Evolutionary conservation across 1,139 yeast species (phyloP), one percentile per base, ranked within the genome.

Genomic region (Eremothecium cymbalariae): DNA sequence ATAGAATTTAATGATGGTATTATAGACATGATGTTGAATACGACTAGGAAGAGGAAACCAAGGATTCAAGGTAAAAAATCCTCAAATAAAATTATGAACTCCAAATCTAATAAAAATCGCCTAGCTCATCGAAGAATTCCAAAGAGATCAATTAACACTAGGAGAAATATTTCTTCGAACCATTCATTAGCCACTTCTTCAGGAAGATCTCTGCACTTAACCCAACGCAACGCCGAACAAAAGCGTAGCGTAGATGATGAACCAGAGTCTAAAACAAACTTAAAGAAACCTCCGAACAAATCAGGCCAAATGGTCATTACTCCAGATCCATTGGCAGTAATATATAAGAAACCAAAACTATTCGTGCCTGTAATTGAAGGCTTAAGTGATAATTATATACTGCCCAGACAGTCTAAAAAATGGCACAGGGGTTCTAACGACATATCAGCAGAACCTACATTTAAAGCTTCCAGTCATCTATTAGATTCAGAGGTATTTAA

Each of bases 341-440:
- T 37, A 7, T 33, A 19, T n/a, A 34, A 48, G 25, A 39, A 40
- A 27, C 41, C 35, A 12, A 36, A 41, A 14, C 39, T 41, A 3
- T 53, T 50, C 31, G 40, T 44, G 2, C 51, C 57, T 4, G 49
- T 51, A n/a, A 39, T 54, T 5, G 58, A 54, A 31, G 48, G 47
- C 2, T 29, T 41, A 4, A 36, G 50, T 11, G 30, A 38, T 21
- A 36, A 30, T n/a, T 46, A 42, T 33, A 37, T 38, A 6, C 11
- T 35, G 3, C 17, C 36, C 6, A 32, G 28, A 13, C 18, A 28
- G 20, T n/a, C n/a, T n/a, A 33, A 31, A 12, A 31, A 14, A n/a
- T 9, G 8, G 11, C 14, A 17, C 26, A 9, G 8, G 7, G 14
- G 16, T 34, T 16, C 17, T n/a, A 33, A 17, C n/a, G 16, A 29